Base-by-base conservation (phyloP, 2,329 filamentous ascomycete species). In the Aspergillus tanneri region DNA sequence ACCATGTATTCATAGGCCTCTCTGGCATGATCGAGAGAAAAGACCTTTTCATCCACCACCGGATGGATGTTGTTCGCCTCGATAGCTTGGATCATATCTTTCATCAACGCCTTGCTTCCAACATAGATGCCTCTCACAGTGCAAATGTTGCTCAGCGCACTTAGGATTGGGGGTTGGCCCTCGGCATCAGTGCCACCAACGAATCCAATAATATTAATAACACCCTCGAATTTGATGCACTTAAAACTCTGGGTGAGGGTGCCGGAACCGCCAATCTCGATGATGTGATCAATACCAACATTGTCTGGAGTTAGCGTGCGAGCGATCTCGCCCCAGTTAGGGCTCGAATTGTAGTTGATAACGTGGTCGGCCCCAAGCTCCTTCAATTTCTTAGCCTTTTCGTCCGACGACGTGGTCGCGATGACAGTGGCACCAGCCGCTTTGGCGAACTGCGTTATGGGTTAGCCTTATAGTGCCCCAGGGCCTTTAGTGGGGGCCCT, bases 191-290 rank as follows among this genome's bases (percentile, higher is more conserved):
- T 65, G 10, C 77, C 79, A 12, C 76, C 78, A n/a, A 83, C 62
- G 66, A 82, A 82, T 2, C 81, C 81, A 47, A 83, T 81, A 48
- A 83, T 74, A 49, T 64, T 73, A 54, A 80, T 78, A 11, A 81
- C 67, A 25, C 80, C 81, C 54, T 82, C 81, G 23, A 75, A 73
- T 43, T 71, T 72, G 48, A 82, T 68, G 1, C 78, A 77, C 53
- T 76, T 76, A 32, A 85, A 67, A 2, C 74, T 77, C 60, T 85
- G 75, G 3, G 69, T 58, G 54, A 87, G 74, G 0, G 83, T 86
- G n/a, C 73, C 75, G 0, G 80, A 73, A 0, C 85, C 85, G 10
- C 82, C 85, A n/a, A 87, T 78, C 57, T 88, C 85, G 30, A 86
- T 60, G 30, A 88, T 70, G 51, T 84, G 74, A 57, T 87, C 78